Base-by-base conservation (phyloP, 2,329 filamentous ascomycete genomes). In the Drechslerella dactyloides region DNA sequence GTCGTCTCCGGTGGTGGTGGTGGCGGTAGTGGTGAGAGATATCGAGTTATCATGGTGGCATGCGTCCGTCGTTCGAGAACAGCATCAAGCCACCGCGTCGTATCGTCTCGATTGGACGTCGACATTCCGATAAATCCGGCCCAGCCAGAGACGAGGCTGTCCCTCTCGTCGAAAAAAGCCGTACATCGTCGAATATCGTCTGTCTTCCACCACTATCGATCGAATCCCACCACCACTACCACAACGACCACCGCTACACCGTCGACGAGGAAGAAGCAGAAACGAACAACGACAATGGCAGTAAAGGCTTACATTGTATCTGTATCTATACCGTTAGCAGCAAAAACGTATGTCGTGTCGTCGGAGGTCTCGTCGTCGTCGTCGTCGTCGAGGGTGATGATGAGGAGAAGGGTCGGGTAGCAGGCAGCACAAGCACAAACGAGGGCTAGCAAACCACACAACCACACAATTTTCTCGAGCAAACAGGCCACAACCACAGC, bases 151-250 rank as follows among this genome's bases (percentile, higher is more conserved):
- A 33, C 27, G 27, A 33, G 27, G 8, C 8, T 8, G 27, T 4
- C 57, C 61, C 56, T 57, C 21, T 21, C 15, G 19, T 8, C 42
- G 5, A 33, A 17, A 17, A 54, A n/a, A n/a, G n/a, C 57, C 23
- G 23, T 57, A 61, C 56, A 44, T 56, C 57, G 55, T 46, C 37
- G n/a, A n/a, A n/a, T 44, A 21, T 40, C 57, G 21, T 27, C 30
- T 44, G 50, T 60, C 60, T 68, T 50, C 42, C 52, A 30, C 2
- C 19, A 13, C n/a, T n/a, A n/a, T n/a, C n/a, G n/a, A n/a, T n/a
- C n/a, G n/a, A n/a, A n/a, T 40, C 42, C 6, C 27, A 33, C 27
- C 27, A 33, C 27, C 27, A 8, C 37, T 13, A 42, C 15, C 37
- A 2, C 5, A 42, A 42, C 37, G 5, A 42, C 33, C 33, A 13